Base-by-base conservation (phyloP, 2,329 filamentous ascomycete species). In the Colletotrichum tofieldiae region DNA sequence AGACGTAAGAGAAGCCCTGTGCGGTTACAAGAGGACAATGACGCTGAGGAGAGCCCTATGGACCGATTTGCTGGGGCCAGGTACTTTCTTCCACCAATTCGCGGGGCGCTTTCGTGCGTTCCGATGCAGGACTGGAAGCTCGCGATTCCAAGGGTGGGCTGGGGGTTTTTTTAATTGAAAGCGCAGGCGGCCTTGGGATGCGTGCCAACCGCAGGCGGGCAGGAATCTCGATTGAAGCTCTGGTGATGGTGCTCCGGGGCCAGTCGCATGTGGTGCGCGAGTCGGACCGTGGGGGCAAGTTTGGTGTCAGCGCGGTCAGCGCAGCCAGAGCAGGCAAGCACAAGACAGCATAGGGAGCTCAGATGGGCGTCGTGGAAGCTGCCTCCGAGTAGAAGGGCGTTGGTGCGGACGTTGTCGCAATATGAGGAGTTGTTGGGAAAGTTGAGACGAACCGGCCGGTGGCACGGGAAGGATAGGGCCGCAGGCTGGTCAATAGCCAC, bases 11-110 rank as follows among this genome's bases (percentile, higher is more conserved):
- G 37, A 52, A 49, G 69, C 60, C 16, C 11, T 9, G 54, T 67
- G 23, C n/a, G 52, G 39, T 35, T 54, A 60, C 47, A 18, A 39
- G 39, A 69, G 37, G 54, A 47, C 52, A 23, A 60, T 55, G 65
- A 49, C 54, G 47, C 51, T 35, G 39, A 29, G 39, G 37, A 55
- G 60, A 59, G 65, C 65, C 65, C 54, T 64, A 72, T 65, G 43
- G 51, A 65, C 52, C 39, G 47, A 49, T 39, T 47, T 70, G 65
- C 54, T 61, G 54, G 47, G 55, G 60, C 54, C 39, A 54, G 23
- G 54, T 64, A 49, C 29, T 72, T 69, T 72, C 70, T 72, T 72
- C 70, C 65, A 72, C 70, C 65, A 72, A 72, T 72, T 72, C 70
- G 58, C 43, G 59, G 23, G 23, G 54, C 23, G 60, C 65, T 64